Base-by-base conservation (phyloP, 1,284 basidiomycete species). In the Heterobasidion irregulare region DNA sequence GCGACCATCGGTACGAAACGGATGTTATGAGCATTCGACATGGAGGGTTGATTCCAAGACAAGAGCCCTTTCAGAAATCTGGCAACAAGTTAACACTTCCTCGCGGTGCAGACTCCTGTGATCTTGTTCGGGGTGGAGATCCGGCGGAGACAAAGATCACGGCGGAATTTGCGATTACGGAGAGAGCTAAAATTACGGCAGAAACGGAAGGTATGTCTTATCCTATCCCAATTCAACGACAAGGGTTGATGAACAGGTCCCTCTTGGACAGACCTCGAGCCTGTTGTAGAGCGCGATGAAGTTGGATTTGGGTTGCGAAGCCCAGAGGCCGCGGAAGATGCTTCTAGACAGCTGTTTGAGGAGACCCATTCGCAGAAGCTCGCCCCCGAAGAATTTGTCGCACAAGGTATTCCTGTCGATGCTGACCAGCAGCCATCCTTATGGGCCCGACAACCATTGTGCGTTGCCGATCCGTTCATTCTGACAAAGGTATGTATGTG, bases 391-490 rank as follows among this genome's bases (percentile, higher is more conserved):
- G 13, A 55, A 52, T 36, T 55, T 53, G 8, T 53, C 53, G 44
- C 53, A 57, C 56, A 56, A 53, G 26, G 19, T 56, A 6, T 56
- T 45, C 6, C 47, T 54, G 26, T 26, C 46, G 51, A 65, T 16
- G 47, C 47, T 16, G 35, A 34, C n/a, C 36, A 7, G 15, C 57
- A 61, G 7, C 59, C 59, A 1, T 44, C 53, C 13, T 35, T 56
- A 49, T 67, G 66, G 65, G 49, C 50, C n/a, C 53, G 16, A 9
- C 50, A 64, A 12, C 44, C 62, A 2, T 56, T 76, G 13, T 67
- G 69, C 53, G 72, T 79, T 35, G 63, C 68, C 13, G 79, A 81
- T 63, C 79, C 78, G 1, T 80, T 81, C 63, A 72, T 78, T 52
- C 61, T 59, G 18, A 64, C 60, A 18, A 78, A 77, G 72, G 79